Base-by-base conservation (phyloP, 345 rosid species). In the Heritiera fomes region DNA sequence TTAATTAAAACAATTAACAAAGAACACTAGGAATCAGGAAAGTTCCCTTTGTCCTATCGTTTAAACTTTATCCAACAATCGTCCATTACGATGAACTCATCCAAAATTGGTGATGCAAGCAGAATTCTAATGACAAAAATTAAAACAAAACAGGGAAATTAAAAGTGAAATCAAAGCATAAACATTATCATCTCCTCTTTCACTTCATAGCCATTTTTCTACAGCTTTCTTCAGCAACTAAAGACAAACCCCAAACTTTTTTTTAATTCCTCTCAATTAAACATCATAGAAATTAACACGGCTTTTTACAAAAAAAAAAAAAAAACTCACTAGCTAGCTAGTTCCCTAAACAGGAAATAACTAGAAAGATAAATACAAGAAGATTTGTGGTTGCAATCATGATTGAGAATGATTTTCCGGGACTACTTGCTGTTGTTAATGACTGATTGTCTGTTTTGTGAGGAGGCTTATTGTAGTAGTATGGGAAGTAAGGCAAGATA, bases 401-500 rank as follows among this genome's bases (percentile, higher is more conserved):
- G 28, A 23, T 23, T 23, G 28, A 41, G 10, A 50, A 47, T 13
- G 89, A 63, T 10, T 47, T 80, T 38, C 76, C 76, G 55, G 18
- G 73, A 49, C 13, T 18, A 5, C 15, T 18, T 18, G 6, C 53
- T 18, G 18, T 23, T 14, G 80, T 32, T 4, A 86, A 79, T 38
- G 91, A 81, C n/a, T 91, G 72, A 14, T 84, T 88, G 11, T 83
- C 91, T 6, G 82, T 80, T 69, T 88, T 78, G 18, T 87, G 98
- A 59, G 87, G 94, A 74, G 94, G 94, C 80, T 87, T 89, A 50
- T 87, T 86, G 62, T 65, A 89, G 87, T 91, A 93, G 87, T 59
- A 93, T 0, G 97, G 98, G 65, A 93, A 93, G 71, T 91, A 95
- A 23, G 98, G 98, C 86, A 92, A 53, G 78, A 95, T 90, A 18